Percentiles rank a stretch among this genome's conserved stretches.
These are phyloP conservation scores for Leccinum ambiguum DNA, from an alignment of 1,284 basidiomycete species.

Conservation along the genomic window DNA sequence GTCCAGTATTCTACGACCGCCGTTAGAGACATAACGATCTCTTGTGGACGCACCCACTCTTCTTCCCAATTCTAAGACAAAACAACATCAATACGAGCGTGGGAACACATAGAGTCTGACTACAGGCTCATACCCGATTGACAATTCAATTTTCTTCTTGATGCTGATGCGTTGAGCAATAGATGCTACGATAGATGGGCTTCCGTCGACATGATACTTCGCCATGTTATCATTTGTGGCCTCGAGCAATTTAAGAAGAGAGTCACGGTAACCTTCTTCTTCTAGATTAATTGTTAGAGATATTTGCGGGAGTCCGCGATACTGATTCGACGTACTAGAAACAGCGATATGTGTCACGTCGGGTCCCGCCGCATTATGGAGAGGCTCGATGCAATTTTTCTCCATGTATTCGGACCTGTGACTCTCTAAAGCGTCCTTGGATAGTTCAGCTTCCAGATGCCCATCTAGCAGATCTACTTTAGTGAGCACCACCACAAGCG, in stretches of 20 bases:
- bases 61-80: conserved; percentile 25
- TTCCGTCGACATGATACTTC: conserved; percentile 10
- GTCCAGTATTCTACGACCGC: conserved; percentile 30
- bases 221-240: conserved; percentile 12
- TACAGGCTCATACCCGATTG: conserved; percentile 15
- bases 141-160: conserved; percentile 19
- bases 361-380: background rate
- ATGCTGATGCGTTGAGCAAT: conserved; percentile 28
- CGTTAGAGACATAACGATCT: background rate
- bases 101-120: background rate
- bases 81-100: background rate
- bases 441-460: conserved; percentile 6
- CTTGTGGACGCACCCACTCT: conserved; percentile 14
- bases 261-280: conserved; percentile 1
- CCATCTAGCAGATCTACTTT: conserved; percentile 14
- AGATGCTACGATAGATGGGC: conserved; percentile 4
- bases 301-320: background rate
- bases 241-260: conserved; percentile 7
- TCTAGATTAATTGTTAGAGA: conserved; percentile 8
- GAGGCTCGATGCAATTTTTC: conserved; percentile 7
- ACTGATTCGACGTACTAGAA: conserved; percentile 12
- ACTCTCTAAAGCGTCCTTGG: background rate
- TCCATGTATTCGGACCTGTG: conserved; percentile 3
- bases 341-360: conserved; percentile 9
- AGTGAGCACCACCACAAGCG: conserved; percentile 20